Evolutionary conservation across 140 eudicot species (phyloP).

Genomic region (Stevia rebaudiana): DNA sequence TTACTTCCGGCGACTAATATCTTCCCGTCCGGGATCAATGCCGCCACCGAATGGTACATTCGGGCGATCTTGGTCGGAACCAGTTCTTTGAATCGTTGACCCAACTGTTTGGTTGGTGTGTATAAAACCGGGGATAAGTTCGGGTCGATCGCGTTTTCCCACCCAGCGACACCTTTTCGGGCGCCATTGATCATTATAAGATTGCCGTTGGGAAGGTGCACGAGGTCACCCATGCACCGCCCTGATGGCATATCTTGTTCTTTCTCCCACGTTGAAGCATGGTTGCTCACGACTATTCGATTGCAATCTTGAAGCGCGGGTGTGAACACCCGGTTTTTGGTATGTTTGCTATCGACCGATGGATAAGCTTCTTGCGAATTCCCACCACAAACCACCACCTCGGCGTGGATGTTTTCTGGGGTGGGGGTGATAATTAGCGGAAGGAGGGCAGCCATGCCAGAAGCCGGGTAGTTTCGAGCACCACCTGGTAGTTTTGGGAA

Average conservation of each 20-base stretch:
- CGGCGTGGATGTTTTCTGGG: conserved; percentile 19
- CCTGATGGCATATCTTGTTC: conserved; percentile 68
- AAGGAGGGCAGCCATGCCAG: conserved; percentile 64
- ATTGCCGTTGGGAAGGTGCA: conserved; percentile 67
- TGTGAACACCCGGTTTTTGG: conserved; percentile 24
- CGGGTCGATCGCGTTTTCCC: conserved; percentile 62
- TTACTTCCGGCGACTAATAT: conserved; percentile 80
- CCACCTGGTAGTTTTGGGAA: conserved; percentile 66
- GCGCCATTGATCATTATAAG: conserved; percentile 74
- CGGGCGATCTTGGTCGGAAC: conserved; percentile 49
- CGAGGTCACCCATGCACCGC: conserved; percentile 70
- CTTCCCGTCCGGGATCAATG: conserved; percentile 49
- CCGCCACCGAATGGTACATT: conserved; percentile 73
- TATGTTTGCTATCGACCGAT: conserved; percentile 33
- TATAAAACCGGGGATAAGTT: conserved; percentile 59
- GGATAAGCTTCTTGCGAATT: conserved; percentile 35
- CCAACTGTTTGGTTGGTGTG: conserved; percentile 33
- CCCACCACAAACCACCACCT: conserved; percentile 74
- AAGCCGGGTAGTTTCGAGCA: conserved; percentile 82
- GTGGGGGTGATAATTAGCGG: conserved; percentile 36
- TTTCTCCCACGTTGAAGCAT: conserved; percentile 45
- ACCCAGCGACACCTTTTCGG: conserved; percentile 55
- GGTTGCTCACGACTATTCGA: conserved; percentile 24
- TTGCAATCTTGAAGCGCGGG: conserved; percentile 67
- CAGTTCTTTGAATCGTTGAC: conserved; percentile 45